Base-by-base conservation (phyloP, 495 filamentous ascomycete species). In the Aspergillus baeticus region DNA sequence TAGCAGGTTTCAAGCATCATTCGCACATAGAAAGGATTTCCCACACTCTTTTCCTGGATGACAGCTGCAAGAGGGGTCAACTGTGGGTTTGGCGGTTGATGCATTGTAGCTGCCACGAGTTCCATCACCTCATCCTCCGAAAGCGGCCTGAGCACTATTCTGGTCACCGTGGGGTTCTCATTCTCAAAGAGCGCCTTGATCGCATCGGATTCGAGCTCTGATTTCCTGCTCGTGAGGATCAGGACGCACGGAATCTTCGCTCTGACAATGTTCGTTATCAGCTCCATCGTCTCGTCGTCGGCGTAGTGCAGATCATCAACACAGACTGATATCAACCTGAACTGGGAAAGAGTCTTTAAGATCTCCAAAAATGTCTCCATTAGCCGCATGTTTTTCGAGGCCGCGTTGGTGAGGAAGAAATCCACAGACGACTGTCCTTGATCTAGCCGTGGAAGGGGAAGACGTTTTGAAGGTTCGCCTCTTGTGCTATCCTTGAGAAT, bases 1-100 rank as follows among this genome's bases (percentile, higher is more conserved):
- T 95, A 86, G 63, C 89, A 92, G 7, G 87, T 86, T 63, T 88
- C 88, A n/a, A 96, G 80, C 84, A 96, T 92, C 67, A 95, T 89
- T 29, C 89, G 83, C 57, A 96, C 86, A 60, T 92, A 93, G 67
- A 96, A 96, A 0, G 89, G 88, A 62, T 95, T 94, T 0, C 90
- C 90, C 13, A 79, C 77, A 20, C 85, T 89, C 70, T 92, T 92
- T 61, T 91, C 89, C 67, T 91, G 87, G 15, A 95, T 80, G 10
- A 92, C 85, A 17, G 88, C 82, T 10, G 85, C 83, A 11, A 79
- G 67, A 6, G 76, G 74, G 0, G 71, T 76, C 31, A 77, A 52
- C 31, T 58, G 66, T 7, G 69, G 62, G 33, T 76, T 71, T 3
- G 71, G 65, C 0, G 67, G 62, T 41, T 77, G 69, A 44, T 79